A percentile compares a stretch with the other conserved stretches of the same genome.
phyloP scores from a whole-genome alignment of 495 filamentous ascomycete genomes.

The Xylaria curta region DNA sequence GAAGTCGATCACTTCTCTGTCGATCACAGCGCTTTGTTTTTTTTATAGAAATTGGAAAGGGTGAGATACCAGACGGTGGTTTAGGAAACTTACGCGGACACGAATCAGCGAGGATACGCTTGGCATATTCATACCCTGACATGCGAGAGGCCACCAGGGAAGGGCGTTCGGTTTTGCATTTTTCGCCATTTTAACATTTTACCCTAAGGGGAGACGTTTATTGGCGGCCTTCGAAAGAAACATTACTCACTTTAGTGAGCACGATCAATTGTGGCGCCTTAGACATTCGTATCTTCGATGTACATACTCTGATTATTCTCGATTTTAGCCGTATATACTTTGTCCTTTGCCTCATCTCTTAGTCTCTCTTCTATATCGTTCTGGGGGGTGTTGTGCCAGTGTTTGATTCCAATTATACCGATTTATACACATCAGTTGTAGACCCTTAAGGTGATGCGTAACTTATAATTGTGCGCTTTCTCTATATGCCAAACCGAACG shows the following conservation, averaged over 20 bases:
- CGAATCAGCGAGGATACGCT: constrained; percentile 21
- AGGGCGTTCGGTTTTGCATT: constrained; percentile 19
- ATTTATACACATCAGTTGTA: neutral
- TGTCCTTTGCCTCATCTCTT: neutral
- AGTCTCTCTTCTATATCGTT: neutral
- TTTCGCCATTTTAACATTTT: constrained; percentile 20
- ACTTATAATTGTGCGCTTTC: neutral
- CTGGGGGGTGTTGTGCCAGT: neutral
- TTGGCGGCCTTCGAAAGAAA: constrained; percentile 7
- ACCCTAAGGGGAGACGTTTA: constrained; percentile 6
- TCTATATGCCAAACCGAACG: neutral
- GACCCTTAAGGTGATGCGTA: neutral
- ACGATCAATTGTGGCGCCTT: neutral
- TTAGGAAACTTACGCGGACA: constrained; percentile 20
- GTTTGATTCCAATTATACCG: neutral
- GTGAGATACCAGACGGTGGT: neutral
- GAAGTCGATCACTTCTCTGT: constrained; percentile 4
- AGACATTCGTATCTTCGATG: constrained; percentile 20
- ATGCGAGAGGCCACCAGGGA: constrained; percentile 15
- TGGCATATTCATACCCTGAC: constrained; percentile 13
- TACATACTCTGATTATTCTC: constrained; percentile 26
- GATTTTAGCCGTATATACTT: constrained; percentile 27
- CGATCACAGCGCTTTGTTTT: constrained; percentile 18
- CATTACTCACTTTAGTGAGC: neutral
- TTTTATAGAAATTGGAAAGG: neutral